Evolutionary conservation across 73 alveolate species (phyloP).

Genomic region (Effrenium voratum): DNA sequence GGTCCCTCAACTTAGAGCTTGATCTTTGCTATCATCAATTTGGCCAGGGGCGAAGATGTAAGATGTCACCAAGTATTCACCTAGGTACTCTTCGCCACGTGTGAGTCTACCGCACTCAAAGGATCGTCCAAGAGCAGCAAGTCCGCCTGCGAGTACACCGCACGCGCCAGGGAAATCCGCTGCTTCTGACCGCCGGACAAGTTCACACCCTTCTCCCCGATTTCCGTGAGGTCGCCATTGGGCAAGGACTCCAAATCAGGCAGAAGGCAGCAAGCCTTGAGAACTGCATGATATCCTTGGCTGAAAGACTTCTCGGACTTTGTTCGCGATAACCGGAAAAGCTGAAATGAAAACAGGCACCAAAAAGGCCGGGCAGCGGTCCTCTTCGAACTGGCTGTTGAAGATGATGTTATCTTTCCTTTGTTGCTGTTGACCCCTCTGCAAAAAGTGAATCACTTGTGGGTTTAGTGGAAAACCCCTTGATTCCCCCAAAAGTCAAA

Average conservation of each 20-base stretch:
- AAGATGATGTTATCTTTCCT: constrained; percentile 96
- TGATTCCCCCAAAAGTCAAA: no score
- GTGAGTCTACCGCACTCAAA: constrained; percentile 97
- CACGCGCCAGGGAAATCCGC: constrained; percentile 97
- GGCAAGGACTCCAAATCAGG: constrained; percentile 95
- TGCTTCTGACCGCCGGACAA: constrained; percentile 98
- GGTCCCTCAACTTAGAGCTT: no score
- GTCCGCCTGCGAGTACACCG: constrained; percentile 96
- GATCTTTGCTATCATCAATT: no score
- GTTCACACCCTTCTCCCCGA: constrained; percentile 97
- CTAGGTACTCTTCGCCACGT: constrained; percentile 95
- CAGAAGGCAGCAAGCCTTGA: constrained; percentile 94
- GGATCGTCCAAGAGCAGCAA: constrained; percentile 97
- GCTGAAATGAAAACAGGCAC: neutral
- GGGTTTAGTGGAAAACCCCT: no score
- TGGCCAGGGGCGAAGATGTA: no score
- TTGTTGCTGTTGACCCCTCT: no score
- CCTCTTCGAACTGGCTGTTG: constrained; percentile 87
- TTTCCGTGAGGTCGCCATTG: constrained; percentile 96
- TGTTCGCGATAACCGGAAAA: neutral
- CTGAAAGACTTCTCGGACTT: constrained; percentile 41
- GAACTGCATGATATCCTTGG: constrained; percentile 92
- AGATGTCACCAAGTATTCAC: no score
- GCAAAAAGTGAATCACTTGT: no score
- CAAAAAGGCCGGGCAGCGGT: neutral